These are phyloP conservation scores for Quercus suber DNA, from an alignment of 306 rosid species.

Conservation along the genomic window DNA sequence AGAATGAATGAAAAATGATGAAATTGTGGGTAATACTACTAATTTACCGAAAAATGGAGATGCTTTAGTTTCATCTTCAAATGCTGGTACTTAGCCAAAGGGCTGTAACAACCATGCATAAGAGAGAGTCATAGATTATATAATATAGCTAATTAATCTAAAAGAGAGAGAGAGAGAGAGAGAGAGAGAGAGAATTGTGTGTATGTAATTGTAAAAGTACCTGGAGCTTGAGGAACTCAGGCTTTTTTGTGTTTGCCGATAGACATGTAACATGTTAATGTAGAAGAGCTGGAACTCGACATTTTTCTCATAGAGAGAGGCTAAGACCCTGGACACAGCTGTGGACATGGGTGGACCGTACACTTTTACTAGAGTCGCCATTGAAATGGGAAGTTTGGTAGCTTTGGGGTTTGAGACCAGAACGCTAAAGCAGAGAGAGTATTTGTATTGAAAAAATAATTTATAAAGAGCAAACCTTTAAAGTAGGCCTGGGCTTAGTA, in stretches of 20 bases:
- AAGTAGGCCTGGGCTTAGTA: background rate
- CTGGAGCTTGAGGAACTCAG: conserved; percentile 66
- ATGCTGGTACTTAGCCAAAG: conserved; percentile 88
- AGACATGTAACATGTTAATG: conserved; percentile 46
- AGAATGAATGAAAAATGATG: background rate
- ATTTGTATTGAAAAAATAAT: no score
- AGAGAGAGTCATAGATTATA: background rate
- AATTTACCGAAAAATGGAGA: conserved; percentile 62
- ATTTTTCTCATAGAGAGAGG: conserved; percentile 73
- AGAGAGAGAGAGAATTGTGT: background rate
- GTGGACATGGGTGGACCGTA: conserved; percentile 83
- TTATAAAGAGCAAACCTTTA: background rate
- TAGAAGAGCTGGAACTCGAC: conserved; percentile 55
- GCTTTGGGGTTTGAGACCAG: background rate
- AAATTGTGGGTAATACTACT: background rate
- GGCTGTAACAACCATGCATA: conserved; percentile 38
- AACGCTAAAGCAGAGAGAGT: no score
- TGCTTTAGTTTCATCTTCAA: conserved; percentile 45
- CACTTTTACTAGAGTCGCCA: conserved; percentile 66
- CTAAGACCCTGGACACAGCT: conserved; percentile 75
- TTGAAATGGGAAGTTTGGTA: conserved; percentile 1
- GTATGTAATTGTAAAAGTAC: conserved; percentile 4
- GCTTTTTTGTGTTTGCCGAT: conserved; percentile 74
- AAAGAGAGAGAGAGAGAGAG: background rate
- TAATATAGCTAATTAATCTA: background rate